Conservation (phyloP, 2,329 filamentous ascomycete genomes). For the Cryphonectria naterciae region DNA sequence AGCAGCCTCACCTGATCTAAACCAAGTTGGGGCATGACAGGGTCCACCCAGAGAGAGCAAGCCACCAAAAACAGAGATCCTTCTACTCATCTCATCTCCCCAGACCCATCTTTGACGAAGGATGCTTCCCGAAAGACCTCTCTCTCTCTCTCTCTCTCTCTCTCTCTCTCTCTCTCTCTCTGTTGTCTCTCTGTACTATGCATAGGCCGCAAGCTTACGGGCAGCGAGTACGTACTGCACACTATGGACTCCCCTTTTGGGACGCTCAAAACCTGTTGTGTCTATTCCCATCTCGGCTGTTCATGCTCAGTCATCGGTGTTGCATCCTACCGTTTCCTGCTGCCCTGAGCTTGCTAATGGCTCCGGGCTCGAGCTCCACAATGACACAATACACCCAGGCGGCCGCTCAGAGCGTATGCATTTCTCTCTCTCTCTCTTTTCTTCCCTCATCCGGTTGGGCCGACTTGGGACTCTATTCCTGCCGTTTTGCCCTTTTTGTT, state of each 20-base stretch:
- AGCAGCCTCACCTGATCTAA: constrained; percentile 12
- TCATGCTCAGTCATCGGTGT: constrained; percentile 11
- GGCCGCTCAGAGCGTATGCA: background rate
- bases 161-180: background rate
- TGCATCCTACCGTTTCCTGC: constrained; percentile 9
- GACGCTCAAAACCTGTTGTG: background rate
- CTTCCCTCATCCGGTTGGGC: background rate
- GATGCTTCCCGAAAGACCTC: background rate
- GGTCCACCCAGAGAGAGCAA: background rate
- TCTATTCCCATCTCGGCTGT: constrained; percentile 20
- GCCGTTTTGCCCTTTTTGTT: constrained; percentile 6
- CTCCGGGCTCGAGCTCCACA: constrained; percentile 11
- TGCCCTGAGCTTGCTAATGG: background rate
- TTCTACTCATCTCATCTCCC: constrained; percentile 4
- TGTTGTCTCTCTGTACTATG: background rate
- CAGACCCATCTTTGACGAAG: constrained; percentile 12
- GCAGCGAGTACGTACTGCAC: background rate
- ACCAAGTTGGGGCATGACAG: constrained; percentile 2
- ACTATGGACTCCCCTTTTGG: background rate
- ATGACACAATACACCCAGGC: background rate
- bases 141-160: background rate
- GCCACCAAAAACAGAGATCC: background rate
- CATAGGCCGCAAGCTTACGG: constrained; percentile 13
- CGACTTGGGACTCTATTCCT: background rate
- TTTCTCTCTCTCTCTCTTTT: background rate